Evolutionary conservation across 768 basidiomycete genomes (phyloP).

Genomic region (Artomyces pyxidatus): DNA sequence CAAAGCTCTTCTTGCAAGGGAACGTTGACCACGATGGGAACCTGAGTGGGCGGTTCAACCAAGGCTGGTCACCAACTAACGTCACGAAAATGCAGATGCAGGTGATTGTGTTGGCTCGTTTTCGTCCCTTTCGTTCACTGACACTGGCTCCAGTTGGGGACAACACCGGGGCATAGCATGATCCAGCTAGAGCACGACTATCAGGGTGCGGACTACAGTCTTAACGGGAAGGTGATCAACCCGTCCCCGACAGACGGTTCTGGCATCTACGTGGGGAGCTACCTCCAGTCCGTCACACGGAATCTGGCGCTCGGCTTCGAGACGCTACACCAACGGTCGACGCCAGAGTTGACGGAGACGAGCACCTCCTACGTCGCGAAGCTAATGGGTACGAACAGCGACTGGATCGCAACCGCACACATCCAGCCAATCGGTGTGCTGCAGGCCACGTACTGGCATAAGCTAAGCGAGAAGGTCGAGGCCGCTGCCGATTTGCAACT

Average conservation of each 20-base stretch:
- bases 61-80: slow-evolving; percentile 72
- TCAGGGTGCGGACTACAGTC: slow-evolving; percentile 75
- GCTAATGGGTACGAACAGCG: slow-evolving; percentile 59
- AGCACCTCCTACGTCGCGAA: slow-evolving; percentile 76
- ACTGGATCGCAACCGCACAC: slow-evolving; percentile 92
- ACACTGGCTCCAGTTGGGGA: slow-evolving; percentile 51
- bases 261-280: slow-evolving; percentile 87
- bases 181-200: slow-evolving; percentile 92
- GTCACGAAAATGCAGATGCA: slow-evolving; percentile 85
- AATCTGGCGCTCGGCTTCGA: slow-evolving; percentile 86
- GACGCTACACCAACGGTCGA: slow-evolving; percentile 71
- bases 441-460: slow-evolving; percentile 95
- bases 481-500: slow-evolving; percentile 92
- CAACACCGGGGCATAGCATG: slow-evolving; percentile 78
- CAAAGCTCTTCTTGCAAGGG: slow-evolving; percentile 88
- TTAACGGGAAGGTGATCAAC: slow-evolving; percentile 86
- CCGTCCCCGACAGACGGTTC: slow-evolving; percentile 81
- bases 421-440: slow-evolving; percentile 75
- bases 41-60: slow-evolving; percentile 81
- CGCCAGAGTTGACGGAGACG: slow-evolving; percentile 61
- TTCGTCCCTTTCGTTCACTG: background rate
- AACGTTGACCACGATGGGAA: slow-evolving; percentile 91
- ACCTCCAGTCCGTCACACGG: slow-evolving; percentile 89
- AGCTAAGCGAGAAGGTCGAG: slow-evolving; percentile 90
- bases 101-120: slow-evolving; percentile 37